Conservation (phyloP, 352 stramenopile genomes). For the Phytophthora crassamura region DNA sequence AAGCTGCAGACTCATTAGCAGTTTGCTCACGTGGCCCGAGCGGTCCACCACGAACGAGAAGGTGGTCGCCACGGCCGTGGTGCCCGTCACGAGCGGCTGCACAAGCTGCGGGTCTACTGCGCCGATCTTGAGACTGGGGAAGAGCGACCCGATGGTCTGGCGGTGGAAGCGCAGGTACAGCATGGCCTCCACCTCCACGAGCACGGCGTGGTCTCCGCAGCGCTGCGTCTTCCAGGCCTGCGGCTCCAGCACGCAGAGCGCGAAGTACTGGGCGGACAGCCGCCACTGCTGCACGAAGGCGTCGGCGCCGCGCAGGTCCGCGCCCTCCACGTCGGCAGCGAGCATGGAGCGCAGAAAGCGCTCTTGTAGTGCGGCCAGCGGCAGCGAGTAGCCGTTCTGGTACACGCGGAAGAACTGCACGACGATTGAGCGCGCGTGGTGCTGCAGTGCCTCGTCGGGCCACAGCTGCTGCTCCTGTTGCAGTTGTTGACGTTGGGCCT, state of each 20-base stretch:
- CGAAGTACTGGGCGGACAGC: slow-evolving; percentile 34
- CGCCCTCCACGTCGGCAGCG: slow-evolving; percentile 31
- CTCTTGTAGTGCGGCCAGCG: slow-evolving; percentile 22
- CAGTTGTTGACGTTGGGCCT: slow-evolving; percentile 12
- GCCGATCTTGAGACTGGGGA: slow-evolving; percentile 38
- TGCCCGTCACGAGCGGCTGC: slow-evolving; percentile 30
- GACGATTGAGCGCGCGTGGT: slow-evolving; percentile 31
- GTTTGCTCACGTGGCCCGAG: slow-evolving; percentile 29
- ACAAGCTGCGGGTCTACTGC: slow-evolving; percentile 19
- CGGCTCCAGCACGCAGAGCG: slow-evolving; percentile 30
- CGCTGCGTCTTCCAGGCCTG: slow-evolving; percentile 28
- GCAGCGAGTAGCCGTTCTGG: slow-evolving; percentile 37
- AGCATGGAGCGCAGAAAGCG: slow-evolving; percentile 41
- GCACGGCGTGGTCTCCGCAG: slow-evolving; percentile 27
- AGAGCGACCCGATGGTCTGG: slow-evolving; percentile 32
- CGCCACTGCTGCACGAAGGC: slow-evolving; percentile 43
- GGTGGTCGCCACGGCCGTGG: slow-evolving; percentile 23
- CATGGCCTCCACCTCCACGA: slow-evolving; percentile 39
- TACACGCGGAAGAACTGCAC: slow-evolving; percentile 41
- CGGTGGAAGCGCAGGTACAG: slow-evolving; percentile 41
- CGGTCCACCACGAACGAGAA: slow-evolving; percentile 40
- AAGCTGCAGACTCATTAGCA: slow-evolving; percentile 37
- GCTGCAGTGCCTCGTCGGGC: slow-evolving; percentile 14
- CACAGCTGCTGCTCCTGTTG: slow-evolving; percentile 15
- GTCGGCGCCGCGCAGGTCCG: slow-evolving; percentile 22